phyloP scores from a whole-genome alignment of 768 basidiomycete genomes.

The Hygrophoropsis aurantiaca region DNA sequence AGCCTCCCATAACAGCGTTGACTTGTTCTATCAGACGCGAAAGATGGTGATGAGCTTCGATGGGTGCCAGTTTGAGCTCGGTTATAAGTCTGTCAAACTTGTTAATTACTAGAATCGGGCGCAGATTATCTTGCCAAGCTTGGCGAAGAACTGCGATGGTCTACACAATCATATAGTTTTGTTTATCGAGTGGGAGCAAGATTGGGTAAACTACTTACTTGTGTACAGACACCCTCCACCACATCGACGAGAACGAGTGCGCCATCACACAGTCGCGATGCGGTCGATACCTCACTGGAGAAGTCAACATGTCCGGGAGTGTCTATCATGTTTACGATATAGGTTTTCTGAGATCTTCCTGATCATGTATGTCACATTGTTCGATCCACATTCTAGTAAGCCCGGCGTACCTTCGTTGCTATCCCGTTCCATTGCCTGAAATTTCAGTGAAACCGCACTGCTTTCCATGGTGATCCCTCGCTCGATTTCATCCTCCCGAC shows the following conservation, averaged over 20 bases:
- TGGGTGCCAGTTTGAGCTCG: conserved; percentile 86
- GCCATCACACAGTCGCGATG: conserved; percentile 91
- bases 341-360: conserved; percentile 66
- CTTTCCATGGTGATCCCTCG: conserved; percentile 99
- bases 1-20: conserved; percentile 96
- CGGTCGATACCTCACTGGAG: conserved; percentile 94
- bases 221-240: conserved; percentile 97
- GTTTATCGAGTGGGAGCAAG: background rate
- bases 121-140: conserved; percentile 87
- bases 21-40: conserved; percentile 92
- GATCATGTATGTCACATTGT: conserved; percentile 34
- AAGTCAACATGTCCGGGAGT: conserved; percentile 99
- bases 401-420: conserved; percentile 55
- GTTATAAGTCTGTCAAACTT: conserved; percentile 94
- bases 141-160: conserved; percentile 94
- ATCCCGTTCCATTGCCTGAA: conserved; percentile 69
- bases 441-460: conserved; percentile 88
- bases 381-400: conserved; percentile 3
- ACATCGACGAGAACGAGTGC: conserved; percentile 95
- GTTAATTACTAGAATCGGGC: conserved; percentile 94
- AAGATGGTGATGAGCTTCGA: conserved; percentile 95
- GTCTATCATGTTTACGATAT: conserved; percentile 94
- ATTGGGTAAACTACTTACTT: conserved; percentile 53
- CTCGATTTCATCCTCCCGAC: conserved; percentile 95
- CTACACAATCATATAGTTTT: conserved; percentile 37